Percentiles rank a stretch among this genome's conserved stretches.
phyloP scores from a whole-genome alignment of 192 early-diverging fungal genomes.

The Polychytrium aggregatum region DNA sequence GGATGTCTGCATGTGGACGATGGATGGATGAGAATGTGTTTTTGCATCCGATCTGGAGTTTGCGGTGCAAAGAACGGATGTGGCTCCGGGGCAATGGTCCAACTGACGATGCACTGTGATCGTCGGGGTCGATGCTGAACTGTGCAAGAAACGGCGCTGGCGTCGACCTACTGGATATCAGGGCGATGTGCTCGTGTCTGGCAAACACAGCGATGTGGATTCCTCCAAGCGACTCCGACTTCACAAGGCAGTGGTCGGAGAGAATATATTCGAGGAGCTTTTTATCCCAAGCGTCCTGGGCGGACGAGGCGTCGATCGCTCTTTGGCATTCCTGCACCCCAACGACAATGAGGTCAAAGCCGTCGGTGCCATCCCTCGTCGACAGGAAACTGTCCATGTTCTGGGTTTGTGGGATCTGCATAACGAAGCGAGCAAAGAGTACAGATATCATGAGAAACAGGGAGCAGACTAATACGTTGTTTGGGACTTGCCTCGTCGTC shows the following conservation, averaged over 20 bases:
- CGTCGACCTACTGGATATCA: conserved; percentile 9
- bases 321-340: conserved; percentile 24
- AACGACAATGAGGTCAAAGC: conserved; percentile 14
- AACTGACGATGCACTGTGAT: neutral
- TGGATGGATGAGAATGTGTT: neutral
- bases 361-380: neutral
- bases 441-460: neutral
- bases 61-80: neutral
- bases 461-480: too few relatives aligned
- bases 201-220: conserved; percentile 21
- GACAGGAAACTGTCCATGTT: neutral
- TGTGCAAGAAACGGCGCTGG: conserved; percentile 8
- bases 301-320: conserved; percentile 5
- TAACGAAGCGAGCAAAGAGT: neutral
- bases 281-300: conserved; percentile 11
- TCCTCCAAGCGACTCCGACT: conserved; percentile 13
- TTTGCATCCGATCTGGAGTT: neutral
- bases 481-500: too few relatives aligned
- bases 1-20: neutral
- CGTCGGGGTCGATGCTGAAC: conserved; percentile 1
- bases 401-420: neutral
- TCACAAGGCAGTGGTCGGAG: conserved; percentile 7
- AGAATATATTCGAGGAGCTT: conserved; percentile 5
- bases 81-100: conserved; percentile 2
- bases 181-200: neutral